Base-by-base conservation (phyloP, 139 green algal species). In the Closterium sp. region DNA sequence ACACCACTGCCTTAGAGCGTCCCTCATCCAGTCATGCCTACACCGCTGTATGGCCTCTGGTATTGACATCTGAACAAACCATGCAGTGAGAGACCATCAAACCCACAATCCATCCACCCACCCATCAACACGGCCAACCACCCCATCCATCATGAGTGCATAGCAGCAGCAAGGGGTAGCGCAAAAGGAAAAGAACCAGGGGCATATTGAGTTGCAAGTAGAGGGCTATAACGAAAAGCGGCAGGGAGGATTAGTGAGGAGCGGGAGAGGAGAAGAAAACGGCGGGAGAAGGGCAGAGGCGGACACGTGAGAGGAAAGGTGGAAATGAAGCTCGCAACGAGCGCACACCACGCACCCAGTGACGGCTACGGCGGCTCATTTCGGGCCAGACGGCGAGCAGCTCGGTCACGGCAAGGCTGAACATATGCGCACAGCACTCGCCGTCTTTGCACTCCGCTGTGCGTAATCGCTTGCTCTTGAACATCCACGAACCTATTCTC, bases 301-400 rank as follows among this genome's bases (percentile, higher is more conserved):
- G 6, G 6, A 12, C 4, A 55, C 36, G 36, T n/a, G n/a, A n/a
- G n/a, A n/a, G n/a, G 6, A 55, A 55, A 55, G 36, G 36, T 55
- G 36, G 36, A 55, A 55, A 55, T 55, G 6, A 76, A 19, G 55
- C 12, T 76, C 3, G 55, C 55, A 76, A 76, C 23, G 55, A 10
- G 55, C 55, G 25, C 55, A 76, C 12, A 12, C 10, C 33, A 76
- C 55, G 55, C 55, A 98, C 97, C 97, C 97, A 99, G 34, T 94
- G 81, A 76, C 97, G 95, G 69, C 94, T 91, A 0, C 97, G 91
- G 86, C 97, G 91, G 0, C 84, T 43, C 21, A 76, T 86, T 91
- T 99, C 97, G 4, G 97, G 97, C 97, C 97, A 99, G 8, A 88
- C 88, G 0, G 95, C 90, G 83, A 99, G 94, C 95, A 97, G 96